These are phyloP conservation scores for Beta macrorhiza DNA, from an alignment of 179 eudicot species.

Conservation along the genomic window DNA sequence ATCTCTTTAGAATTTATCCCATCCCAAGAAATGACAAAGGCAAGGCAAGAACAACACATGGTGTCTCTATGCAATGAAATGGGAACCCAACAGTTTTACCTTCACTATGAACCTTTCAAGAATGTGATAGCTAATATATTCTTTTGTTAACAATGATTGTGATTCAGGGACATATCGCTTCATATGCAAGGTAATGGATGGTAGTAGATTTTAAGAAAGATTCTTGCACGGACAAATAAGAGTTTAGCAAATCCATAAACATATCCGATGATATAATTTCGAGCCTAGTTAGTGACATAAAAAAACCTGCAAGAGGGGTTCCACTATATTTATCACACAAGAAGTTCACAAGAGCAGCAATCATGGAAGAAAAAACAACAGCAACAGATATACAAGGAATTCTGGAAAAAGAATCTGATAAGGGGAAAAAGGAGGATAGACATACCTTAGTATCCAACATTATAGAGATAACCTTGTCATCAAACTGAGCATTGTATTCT, in stretches of 20 bases:
- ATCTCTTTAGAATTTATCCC: background rate
- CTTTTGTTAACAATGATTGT: background rate
- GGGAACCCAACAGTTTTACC: background rate
- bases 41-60: background rate
- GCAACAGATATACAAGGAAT: background rate
- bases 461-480: slow-evolving; percentile 82
- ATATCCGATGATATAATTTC: background rate
- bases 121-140: background rate
- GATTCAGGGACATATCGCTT: background rate
- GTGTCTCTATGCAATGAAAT: background rate
- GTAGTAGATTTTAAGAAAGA: background rate
- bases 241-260: slow-evolving; percentile 1
- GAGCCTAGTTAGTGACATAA: too few relatives aligned
- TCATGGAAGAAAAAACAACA: background rate
- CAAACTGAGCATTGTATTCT: slow-evolving; percentile 88
- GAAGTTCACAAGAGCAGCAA: background rate
- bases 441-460: slow-evolving; percentile 96
- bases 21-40: background rate
- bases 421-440: slow-evolving; percentile 2
- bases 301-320: background rate
- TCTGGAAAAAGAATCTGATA: background rate
- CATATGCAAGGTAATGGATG: background rate
- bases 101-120: background rate
- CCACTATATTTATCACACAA: background rate
- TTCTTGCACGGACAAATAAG: background rate